phyloP scores from a whole-genome alignment of 345 rosid genomes.

The Iberis pinnata region DNA sequence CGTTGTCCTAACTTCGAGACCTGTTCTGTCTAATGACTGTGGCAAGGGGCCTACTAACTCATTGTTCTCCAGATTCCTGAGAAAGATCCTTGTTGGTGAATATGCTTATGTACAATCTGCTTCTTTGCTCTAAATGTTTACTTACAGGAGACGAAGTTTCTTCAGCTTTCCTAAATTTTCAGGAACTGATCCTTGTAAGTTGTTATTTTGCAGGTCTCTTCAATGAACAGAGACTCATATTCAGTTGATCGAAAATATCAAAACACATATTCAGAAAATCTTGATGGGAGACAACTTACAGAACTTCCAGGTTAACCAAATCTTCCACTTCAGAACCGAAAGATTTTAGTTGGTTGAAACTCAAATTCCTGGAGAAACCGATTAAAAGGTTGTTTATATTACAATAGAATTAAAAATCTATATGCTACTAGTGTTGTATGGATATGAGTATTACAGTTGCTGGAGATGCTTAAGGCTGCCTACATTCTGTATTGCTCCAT shows the following conservation, averaged over 20 bases:
- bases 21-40: conserved; percentile 54
- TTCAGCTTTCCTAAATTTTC: conserved; percentile 61
- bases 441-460: conserved; percentile 52
- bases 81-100: conserved; percentile 1
- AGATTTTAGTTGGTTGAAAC: conserved; percentile 66
- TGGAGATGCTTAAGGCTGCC: conserved; percentile 72
- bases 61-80: conserved; percentile 84
- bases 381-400: conserved; percentile 2
- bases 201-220: conserved; percentile 86
- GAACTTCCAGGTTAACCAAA: conserved; percentile 59
- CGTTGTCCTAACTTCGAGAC: conserved; percentile 64
- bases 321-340: conserved; percentile 60
- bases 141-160: conserved; percentile 73
- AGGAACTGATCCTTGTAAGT: conserved; percentile 64
- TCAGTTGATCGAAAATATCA: neutral
- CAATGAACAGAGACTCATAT: neutral
- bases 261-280: neutral
- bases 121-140: conserved; percentile 7
- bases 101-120: conserved; percentile 7
- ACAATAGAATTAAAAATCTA: neutral
- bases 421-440: neutral
- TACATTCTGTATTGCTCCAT: conserved; percentile 70
- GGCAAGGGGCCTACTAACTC: conserved; percentile 69
- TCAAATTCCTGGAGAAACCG: conserved; percentile 59
- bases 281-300: conserved; percentile 60